These are phyloP conservation scores for Stemphylium lycopersici DNA, from an alignment of 2,329 filamentous ascomycete species.

Conservation along the genomic window DNA sequence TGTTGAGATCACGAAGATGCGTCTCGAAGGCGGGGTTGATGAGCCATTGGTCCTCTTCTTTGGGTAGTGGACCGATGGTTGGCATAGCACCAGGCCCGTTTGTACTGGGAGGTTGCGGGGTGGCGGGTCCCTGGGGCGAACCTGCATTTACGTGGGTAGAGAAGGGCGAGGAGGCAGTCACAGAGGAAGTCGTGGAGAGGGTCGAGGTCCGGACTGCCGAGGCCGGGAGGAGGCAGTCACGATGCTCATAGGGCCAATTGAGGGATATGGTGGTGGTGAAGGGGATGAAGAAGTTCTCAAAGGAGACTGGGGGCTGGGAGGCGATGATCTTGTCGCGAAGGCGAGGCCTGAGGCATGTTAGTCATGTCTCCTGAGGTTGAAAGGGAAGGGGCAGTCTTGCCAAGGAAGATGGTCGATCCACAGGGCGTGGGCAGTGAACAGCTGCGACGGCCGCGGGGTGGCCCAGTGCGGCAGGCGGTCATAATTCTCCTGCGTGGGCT, in stretches of 20 bases:
- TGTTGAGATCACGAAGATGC: constrained; percentile 74
- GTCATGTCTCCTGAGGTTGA: constrained; percentile 5
- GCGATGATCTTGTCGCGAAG: constrained; percentile 73
- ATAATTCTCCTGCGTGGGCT: constrained; percentile 79
- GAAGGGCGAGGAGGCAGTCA: constrained; percentile 35
- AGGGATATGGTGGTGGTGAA: constrained; percentile 77
- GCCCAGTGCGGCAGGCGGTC: constrained; percentile 77
- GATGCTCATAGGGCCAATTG: constrained; percentile 83
- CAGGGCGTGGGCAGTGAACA: constrained; percentile 71
- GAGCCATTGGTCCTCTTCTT: constrained; percentile 65
- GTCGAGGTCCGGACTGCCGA: constrained; percentile 30
- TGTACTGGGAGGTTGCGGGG: constrained; percentile 23
- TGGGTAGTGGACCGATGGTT: constrained; percentile 18
- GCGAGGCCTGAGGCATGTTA: constrained; percentile 56
- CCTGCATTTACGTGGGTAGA: constrained; percentile 39
- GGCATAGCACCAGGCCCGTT: constrained; percentile 26
- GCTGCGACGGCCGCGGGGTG: constrained; percentile 69
- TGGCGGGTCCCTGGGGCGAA: constrained; percentile 33
- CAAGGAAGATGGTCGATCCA: constrained; percentile 88
- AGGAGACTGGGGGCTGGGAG: constrained; percentile 64
- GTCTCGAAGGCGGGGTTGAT: constrained; percentile 88
- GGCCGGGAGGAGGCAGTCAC: constrained; percentile 68
- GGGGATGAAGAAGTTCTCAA: constrained; percentile 83
- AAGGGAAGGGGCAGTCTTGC: constrained; percentile 34
- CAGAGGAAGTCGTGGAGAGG: constrained; percentile 33